These are phyloP conservation scores for Pseudopithomyces maydicus DNA, from an alignment of 2,329 filamentous ascomycete species.

Conservation along the genomic window DNA sequence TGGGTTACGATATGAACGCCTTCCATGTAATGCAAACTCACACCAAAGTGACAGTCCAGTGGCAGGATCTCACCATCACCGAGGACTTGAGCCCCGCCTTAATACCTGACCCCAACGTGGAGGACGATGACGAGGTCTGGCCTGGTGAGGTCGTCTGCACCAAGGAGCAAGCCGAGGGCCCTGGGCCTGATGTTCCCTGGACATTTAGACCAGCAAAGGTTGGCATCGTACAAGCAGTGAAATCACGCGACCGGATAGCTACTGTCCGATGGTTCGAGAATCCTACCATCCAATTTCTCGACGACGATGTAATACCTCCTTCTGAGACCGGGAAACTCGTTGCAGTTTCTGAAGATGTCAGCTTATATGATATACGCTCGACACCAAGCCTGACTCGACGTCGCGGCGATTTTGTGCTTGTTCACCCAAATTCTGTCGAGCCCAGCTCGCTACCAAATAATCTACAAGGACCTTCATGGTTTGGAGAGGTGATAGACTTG, in stretches of 20 bases:
- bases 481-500: constrained; percentile 62
- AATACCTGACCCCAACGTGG: constrained; percentile 56
- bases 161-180: constrained; percentile 43
- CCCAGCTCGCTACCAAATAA: constrained; percentile 14
- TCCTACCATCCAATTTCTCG: constrained; percentile 37
- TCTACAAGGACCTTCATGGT: constrained; percentile 51
- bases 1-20: constrained; percentile 64
- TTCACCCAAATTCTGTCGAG: constrained; percentile 43
- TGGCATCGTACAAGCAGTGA: constrained; percentile 62
- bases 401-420: constrained; percentile 59
- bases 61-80: constrained; percentile 62
- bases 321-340: constrained; percentile 51
- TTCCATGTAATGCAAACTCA: constrained; percentile 57
- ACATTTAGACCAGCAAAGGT: constrained; percentile 54
- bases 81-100: constrained; percentile 53
- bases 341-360: constrained; percentile 56
- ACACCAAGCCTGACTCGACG: constrained; percentile 55
- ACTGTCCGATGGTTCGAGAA: constrained; percentile 59
- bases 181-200: constrained; percentile 25
- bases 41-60: constrained; percentile 59
- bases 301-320: constrained; percentile 46
- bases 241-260: constrained; percentile 61
- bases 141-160: constrained; percentile 61
- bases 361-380: constrained; percentile 62
- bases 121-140: constrained; percentile 62